Percentiles rank a stretch among this genome's conserved stretches.
These are phyloP conservation scores for Malassezia pachydermatis DNA, from an alignment of 1,284 basidiomycete species.

Conservation along the genomic window DNA sequence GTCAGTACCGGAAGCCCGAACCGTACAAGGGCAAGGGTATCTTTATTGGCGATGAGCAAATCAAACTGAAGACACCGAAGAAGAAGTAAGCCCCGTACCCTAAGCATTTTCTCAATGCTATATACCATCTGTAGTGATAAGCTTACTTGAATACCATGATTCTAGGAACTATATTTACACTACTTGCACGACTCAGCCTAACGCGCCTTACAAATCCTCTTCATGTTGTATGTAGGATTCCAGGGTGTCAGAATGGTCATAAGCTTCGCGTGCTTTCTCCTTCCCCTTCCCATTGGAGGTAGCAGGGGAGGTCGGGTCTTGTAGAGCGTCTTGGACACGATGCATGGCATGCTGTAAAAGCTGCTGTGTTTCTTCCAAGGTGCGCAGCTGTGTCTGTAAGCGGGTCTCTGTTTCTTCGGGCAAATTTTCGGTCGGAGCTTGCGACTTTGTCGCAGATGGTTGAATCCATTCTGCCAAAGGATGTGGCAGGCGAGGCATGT, in stretches of 20 bases:
- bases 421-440: background rate
- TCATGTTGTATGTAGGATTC: background rate
- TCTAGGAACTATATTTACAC: too few relatives aligned
- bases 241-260: too few relatives aligned
- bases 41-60: constrained; percentile 77
- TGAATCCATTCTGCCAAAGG: constrained; percentile 2
- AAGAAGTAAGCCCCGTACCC: constrained; percentile 68
- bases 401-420: background rate
- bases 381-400: background rate
- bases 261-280: constrained; percentile 2
- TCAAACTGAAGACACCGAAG: constrained; percentile 80
- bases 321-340: background rate
- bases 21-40: constrained; percentile 84
- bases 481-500: background rate
- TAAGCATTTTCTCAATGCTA: too few relatives aligned
- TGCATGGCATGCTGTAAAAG: constrained; percentile 3
- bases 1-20: constrained; percentile 77
- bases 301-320: background rate
- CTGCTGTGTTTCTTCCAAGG: constrained; percentile 7
- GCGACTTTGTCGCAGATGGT: background rate
- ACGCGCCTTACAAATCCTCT: too few relatives aligned
- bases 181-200: too few relatives aligned
- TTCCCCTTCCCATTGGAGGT: background rate
- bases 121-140: too few relatives aligned
- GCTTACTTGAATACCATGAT: too few relatives aligned